A percentile compares a stretch with the other conserved stretches of the same genome.
phyloP scores from a whole-genome alignment of 1,284 basidiomycete genomes.

The Fomitopsis betulina region DNA sequence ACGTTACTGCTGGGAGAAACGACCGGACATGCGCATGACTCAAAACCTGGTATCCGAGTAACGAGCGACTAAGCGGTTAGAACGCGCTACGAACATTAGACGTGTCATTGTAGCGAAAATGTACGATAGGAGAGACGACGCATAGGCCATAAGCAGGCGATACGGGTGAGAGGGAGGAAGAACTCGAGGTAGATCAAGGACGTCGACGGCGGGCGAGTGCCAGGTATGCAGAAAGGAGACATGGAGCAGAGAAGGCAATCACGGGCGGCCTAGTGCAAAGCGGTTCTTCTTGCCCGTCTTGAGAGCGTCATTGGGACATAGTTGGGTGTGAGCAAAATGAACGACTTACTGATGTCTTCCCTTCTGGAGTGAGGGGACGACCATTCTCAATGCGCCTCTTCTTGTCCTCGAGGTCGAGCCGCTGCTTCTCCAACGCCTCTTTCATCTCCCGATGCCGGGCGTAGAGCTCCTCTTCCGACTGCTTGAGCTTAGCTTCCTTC shows the following conservation, averaged over 20 bases:
- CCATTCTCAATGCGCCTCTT: constrained; percentile 95
- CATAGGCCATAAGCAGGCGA: constrained; percentile 27
- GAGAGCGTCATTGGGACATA: not conserved
- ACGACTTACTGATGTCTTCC: constrained; percentile 63
- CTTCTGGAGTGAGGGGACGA: constrained; percentile 89
- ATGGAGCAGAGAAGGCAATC: not conserved
- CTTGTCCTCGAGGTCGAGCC: constrained; percentile 94
- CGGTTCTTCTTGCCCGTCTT: constrained; percentile 70
- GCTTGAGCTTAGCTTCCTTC: constrained; percentile 97
- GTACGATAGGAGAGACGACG: constrained; percentile 36
- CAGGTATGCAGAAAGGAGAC: constrained; percentile 7
- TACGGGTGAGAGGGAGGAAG: constrained; percentile 13
- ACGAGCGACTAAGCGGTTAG: constrained; percentile 45
- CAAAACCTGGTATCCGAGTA: constrained; percentile 50
- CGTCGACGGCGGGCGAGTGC: not conserved
- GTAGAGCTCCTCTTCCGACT: constrained; percentile 96
- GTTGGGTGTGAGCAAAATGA: not conserved
- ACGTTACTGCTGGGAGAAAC: constrained; percentile 41
- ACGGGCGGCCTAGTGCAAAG: constrained; percentile 62
- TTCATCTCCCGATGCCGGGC: constrained; percentile 98
- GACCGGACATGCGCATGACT: constrained; percentile 32
- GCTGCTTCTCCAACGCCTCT: constrained; percentile 96
- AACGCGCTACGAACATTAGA: constrained; percentile 22
- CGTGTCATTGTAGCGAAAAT: constrained; percentile 39
- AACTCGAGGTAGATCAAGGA: constrained; percentile 4